These are phyloP conservation scores for Platanthera zijinensis DNA, from an alignment of 106 monocot genomes.

Conservation along the genomic window DNA sequence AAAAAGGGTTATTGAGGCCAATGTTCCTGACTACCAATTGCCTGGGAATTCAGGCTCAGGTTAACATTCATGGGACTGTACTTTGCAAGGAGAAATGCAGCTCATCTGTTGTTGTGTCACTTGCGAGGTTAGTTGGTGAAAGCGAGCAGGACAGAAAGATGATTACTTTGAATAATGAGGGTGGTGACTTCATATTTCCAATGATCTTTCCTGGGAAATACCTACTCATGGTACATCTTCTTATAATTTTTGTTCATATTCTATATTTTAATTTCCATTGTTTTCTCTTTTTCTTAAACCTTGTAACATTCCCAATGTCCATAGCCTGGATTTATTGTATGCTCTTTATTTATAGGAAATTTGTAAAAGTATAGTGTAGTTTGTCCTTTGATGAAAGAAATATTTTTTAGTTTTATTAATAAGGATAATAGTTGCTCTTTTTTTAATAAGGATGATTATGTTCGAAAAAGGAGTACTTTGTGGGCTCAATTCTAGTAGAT, in stretches of 20 bases:
- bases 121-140: slow-evolving; percentile 33
- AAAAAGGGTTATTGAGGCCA: not conserved
- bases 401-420: not conserved
- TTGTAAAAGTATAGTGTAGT: not conserved
- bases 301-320: not conserved
- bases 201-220: slow-evolving; percentile 95
- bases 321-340: not conserved
- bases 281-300: not conserved
- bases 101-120: slow-evolving; percentile 41
- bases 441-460: not conserved
- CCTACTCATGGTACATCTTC: slow-evolving; percentile 47
- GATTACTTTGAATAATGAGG: slow-evolving; percentile 41
- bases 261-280: not conserved
- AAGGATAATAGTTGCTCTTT: not conserved
- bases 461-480: too few relatives aligned
- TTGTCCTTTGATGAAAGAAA: not conserved
- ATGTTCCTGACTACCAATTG: slow-evolving; percentile 2
- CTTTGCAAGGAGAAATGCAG: slow-evolving; percentile 72
- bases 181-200: slow-evolving; percentile 50
- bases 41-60: slow-evolving; percentile 55
- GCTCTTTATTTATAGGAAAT: not conserved
- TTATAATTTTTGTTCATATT: not conserved
- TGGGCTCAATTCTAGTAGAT: too few relatives aligned
- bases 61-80: slow-evolving; percentile 71
- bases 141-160: slow-evolving; percentile 41